phyloP scores from a whole-genome alignment of 192 early-diverging fungal species.

The Backusella macrospora region DNA sequence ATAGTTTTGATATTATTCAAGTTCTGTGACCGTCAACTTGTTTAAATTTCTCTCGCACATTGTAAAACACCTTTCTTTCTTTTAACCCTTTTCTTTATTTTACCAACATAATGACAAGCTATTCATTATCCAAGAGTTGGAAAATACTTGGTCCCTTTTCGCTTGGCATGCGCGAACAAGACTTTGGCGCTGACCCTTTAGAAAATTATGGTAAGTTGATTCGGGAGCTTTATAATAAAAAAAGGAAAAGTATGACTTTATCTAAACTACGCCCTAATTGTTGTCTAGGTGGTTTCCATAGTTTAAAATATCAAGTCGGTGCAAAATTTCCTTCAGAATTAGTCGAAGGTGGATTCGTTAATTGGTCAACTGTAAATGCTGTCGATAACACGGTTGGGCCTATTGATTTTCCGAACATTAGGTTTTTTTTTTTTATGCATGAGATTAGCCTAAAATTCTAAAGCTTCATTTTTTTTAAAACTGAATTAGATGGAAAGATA shows the following conservation, averaged over 20 bases:
- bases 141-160: conserved; percentile 74
- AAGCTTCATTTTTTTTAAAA: conserved; percentile 1
- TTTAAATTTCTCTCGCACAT: too few species aligned
- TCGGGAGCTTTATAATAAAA: background rate
- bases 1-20: too few species aligned
- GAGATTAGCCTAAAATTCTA: background rate
- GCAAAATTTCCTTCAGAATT: conserved; percentile 70
- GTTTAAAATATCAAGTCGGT: conserved; percentile 49
- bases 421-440: conserved; percentile 29
- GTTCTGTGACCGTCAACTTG: too few species aligned
- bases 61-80: too few species aligned
- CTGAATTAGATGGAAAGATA: conserved; percentile 24
- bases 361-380: conserved; percentile 55
- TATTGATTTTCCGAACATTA: conserved; percentile 45
- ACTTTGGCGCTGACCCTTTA: conserved; percentile 72
- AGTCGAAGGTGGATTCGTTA: conserved; percentile 57
- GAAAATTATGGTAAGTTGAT: conserved; percentile 63
- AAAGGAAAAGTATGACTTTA: background rate
- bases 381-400: conserved; percentile 58
- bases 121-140: conserved; percentile 20
- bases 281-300: conserved; percentile 62
- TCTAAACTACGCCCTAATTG: background rate
- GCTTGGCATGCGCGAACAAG: conserved; percentile 57
- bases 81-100: too few species aligned
- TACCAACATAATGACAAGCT: background rate